Evolutionary conservation across 1,284 basidiomycete genomes (phyloP).

Genomic region (Stereum hirsutum): DNA sequence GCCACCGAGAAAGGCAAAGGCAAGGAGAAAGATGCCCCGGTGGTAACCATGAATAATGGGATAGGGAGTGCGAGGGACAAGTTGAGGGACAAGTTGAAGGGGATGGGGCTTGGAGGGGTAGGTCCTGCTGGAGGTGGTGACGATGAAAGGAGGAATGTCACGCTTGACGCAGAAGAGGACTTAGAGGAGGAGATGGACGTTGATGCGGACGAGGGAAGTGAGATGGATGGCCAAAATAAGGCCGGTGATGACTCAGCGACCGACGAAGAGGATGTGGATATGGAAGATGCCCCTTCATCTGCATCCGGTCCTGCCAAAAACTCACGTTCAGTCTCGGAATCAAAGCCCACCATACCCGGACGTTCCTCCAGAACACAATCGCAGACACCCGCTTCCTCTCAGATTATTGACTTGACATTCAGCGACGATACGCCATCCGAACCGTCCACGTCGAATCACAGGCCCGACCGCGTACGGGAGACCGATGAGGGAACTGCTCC

Average conservation of each 20-base stretch:
- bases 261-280: conserved; percentile 5
- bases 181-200: conserved; percentile 12
- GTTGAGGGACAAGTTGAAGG: conserved; percentile 36
- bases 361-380: no score
- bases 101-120: conserved; percentile 44
- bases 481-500: conserved; percentile 1
- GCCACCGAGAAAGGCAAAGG: no score
- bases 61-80: conserved; percentile 20
- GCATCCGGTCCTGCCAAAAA: no score
- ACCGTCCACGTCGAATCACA: background rate
- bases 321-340: no score
- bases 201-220: conserved; percentile 8
- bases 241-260: background rate
- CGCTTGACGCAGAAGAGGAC: conserved; percentile 14
- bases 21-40: conserved; percentile 1
- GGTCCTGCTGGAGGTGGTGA: conserved; percentile 12
- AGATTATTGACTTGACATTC: conserved; percentile 19
- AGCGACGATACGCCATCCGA: background rate
- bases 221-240: background rate
- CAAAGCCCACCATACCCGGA: no score
- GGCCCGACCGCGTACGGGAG: background rate
- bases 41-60: conserved; percentile 11
- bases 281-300: no score
- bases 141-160: no score
- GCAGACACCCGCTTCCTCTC: no score